Evolutionary conservation across 2,329 filamentous ascomycete species (phyloP), one percentile per base, ranked within the genome.

Genomic region (Fragosphaeria purpurea): DNA sequence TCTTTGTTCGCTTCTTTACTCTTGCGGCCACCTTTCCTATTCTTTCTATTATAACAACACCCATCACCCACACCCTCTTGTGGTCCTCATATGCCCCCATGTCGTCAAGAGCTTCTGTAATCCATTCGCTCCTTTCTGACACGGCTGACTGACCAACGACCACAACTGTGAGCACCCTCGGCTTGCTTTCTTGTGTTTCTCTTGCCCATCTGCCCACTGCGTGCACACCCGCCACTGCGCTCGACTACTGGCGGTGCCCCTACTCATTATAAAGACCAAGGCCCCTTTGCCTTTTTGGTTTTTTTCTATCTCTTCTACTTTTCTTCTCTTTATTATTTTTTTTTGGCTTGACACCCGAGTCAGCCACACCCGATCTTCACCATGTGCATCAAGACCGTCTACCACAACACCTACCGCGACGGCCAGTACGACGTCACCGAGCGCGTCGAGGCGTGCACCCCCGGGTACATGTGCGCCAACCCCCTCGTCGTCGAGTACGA

Each of bases 71-170:
- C 7, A 41, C 48, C 32, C 48, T 43, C 38, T 44, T 41, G 43
- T 43, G 37, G 48, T 49, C 42, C 46, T 13, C 46, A 46, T 32
- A 55, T 54, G 44, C 38, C 47, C 51, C 53, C 53, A 67, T 67
- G 64, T 66, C 63, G 60, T 60, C 61, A 59, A 63, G 52, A 50
- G 50, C 41, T 50, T 55, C 53, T 52, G 56, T 55, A 54, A 58
- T 57, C 53, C 55, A 60, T 53, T 55, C 52, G 56, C 59, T 61
- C 53, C 58, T 63, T 56, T 60, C 61, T 56, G 63, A 66, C 59
- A 62, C 64, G 54, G 64, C 65, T 52, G 65, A 64, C 56, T 66
- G 62, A 67, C 55, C 22, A 64, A 56, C 65, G 62, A 67, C 35
- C 58, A 41, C 41, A 9, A 32, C 53, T 49, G 44, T 48, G 47